phyloP scores from a whole-genome alignment of 192 early-diverging fungal genomes.

The Jimgerdemannia flammicorona region DNA sequence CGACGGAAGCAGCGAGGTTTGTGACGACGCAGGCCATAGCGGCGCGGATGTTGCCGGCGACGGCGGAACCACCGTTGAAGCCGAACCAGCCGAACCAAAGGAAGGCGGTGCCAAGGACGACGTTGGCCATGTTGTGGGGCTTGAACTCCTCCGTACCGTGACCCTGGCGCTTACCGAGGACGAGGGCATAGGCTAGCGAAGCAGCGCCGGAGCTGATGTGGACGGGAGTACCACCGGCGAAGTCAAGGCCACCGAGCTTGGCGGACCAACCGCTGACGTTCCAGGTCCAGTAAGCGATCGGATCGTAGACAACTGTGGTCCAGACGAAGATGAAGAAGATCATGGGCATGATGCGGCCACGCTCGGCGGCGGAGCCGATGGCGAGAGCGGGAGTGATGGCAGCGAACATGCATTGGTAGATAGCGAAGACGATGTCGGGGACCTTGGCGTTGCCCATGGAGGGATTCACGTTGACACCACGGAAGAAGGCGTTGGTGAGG shows the following conservation, averaged over 20 bases:
- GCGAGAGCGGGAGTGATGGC: slow-evolving; percentile 68
- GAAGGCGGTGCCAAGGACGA: slow-evolving; percentile 76
- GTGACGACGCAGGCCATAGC: slow-evolving; percentile 77
- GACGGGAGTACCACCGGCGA: slow-evolving; percentile 87
- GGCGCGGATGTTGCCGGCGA: slow-evolving; percentile 65
- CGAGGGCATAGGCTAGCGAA: slow-evolving; percentile 78
- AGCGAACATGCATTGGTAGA: slow-evolving; percentile 84
- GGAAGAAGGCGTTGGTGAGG: slow-evolving; percentile 55
- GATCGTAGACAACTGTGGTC: slow-evolving; percentile 68
- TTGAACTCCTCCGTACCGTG: slow-evolving; percentile 60
- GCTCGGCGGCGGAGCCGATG: slow-evolving; percentile 68
- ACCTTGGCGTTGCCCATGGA: slow-evolving; percentile 50
- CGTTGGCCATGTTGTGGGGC: slow-evolving; percentile 79
- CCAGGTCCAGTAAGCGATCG: slow-evolving; percentile 84
- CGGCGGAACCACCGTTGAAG: slow-evolving; percentile 49
- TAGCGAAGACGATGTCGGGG: slow-evolving; percentile 58
- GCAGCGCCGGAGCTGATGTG: slow-evolving; percentile 78
- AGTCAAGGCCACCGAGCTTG: slow-evolving; percentile 74
- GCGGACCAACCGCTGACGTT: slow-evolving; percentile 75
- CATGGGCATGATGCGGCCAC: slow-evolving; percentile 13
- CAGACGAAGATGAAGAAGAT: slow-evolving; percentile 65
- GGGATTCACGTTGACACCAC: slow-evolving; percentile 50
- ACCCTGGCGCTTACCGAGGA: slow-evolving; percentile 76
- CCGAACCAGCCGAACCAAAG: slow-evolving; percentile 24
- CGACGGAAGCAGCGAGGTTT: slow-evolving; percentile 66